Evolutionary conservation across 2,329 filamentous ascomycete species (phyloP).

Genomic region (Penicillium occitanis): DNA sequence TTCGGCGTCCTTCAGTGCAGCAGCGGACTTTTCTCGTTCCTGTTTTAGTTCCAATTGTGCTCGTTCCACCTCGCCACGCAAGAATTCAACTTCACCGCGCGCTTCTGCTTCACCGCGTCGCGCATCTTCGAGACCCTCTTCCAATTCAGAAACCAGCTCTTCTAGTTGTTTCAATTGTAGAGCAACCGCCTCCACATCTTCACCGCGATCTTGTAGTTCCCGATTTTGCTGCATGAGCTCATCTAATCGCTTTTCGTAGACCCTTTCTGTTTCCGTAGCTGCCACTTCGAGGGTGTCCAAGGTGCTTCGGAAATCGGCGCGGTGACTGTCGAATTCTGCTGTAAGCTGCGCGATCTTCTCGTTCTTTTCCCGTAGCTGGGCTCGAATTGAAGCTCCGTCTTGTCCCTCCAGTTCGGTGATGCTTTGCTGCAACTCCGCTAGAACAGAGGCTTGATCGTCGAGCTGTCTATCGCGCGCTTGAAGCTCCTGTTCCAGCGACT

Average conservation of each 20-base stretch:
- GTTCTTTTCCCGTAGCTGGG: conserved; percentile 89
- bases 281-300: conserved; percentile 96
- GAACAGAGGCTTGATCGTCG: conserved; percentile 77
- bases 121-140: conserved; percentile 94
- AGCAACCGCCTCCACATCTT: conserved; percentile 90
- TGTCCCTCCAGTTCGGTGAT: conserved; percentile 79
- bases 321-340: conserved; percentile 88
- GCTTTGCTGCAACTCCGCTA: conserved; percentile 87
- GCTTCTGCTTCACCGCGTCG: conserved; percentile 92
- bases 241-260: conserved; percentile 69
- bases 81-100: conserved; percentile 90
- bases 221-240: conserved; percentile 74
- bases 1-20: conserved; percentile 56
- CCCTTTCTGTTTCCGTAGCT: conserved; percentile 87
- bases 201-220: conserved; percentile 75
- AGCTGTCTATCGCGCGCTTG: conserved; percentile 83
- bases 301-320: conserved; percentile 93
- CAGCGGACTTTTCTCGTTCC: conserved; percentile 79
- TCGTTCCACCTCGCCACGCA: conserved; percentile 90
- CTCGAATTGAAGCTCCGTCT: conserved; percentile 73
- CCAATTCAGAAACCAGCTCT: conserved; percentile 92
- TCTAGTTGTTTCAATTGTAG: conserved; percentile 91
- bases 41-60: conserved; percentile 82
- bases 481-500: conserved; percentile 69
- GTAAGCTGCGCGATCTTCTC: conserved; percentile 94